Percentiles rank a stretch among this genome's conserved stretches.
Conservation (phyloP, 306 rosid species). For the Citrullus amarus region DNA sequence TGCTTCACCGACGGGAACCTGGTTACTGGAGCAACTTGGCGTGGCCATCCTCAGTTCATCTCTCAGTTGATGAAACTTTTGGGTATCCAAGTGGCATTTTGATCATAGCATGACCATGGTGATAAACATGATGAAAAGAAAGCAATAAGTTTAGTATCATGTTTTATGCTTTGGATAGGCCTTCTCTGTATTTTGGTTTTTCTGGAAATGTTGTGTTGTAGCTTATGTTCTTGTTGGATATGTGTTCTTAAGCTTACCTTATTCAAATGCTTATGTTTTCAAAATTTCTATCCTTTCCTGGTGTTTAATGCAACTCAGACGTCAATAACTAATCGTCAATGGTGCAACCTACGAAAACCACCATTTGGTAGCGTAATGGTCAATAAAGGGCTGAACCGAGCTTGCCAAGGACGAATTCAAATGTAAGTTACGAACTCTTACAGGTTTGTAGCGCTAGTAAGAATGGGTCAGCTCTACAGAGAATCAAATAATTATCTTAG, state of each 20-base stretch:
- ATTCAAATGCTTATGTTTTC: not conserved
- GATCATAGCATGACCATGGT: not conserved
- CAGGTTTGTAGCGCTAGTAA: no score
- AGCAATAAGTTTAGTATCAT: not conserved
- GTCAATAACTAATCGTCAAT: not conserved
- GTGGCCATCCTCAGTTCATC: constrained; percentile 76
- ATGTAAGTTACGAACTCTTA: no score
- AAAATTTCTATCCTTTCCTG: not conserved
- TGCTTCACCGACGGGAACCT: constrained; percentile 79
- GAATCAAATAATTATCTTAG: no score
- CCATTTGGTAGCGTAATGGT: no score
- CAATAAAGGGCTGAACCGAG: no score
- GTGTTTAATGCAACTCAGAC: not conserved
- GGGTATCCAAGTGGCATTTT: constrained; percentile 45
- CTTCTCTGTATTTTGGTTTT: not conserved
- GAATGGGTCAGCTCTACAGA: no score
- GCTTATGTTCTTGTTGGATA: not conserved
- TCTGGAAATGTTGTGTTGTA: not conserved
- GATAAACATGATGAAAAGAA: not conserved
- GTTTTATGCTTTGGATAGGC: not conserved
- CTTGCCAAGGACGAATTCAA: no score
- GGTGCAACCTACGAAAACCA: no score
- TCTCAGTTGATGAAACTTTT: constrained; percentile 69
- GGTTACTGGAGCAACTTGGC: constrained; percentile 88
- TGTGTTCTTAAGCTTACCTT: not conserved